These are phyloP conservation scores for Ashbya aceris DNA, from an alignment of 1,139 yeast genomes.

Conservation along the genomic window DNA sequence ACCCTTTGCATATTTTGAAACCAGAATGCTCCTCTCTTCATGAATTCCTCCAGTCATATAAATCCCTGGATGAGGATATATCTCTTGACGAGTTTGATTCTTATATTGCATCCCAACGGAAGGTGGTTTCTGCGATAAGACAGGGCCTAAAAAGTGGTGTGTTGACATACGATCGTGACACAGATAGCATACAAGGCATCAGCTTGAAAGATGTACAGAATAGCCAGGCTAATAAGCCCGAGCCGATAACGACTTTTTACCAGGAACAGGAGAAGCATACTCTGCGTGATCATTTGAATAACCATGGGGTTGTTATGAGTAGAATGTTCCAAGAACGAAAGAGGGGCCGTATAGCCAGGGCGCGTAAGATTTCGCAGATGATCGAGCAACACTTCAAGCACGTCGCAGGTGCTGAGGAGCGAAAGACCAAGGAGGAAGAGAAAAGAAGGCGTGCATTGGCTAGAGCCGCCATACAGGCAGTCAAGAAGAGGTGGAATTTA, in stretches of 20 bases:
- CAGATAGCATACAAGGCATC: slow-evolving; percentile 38
- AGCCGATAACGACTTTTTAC: slow-evolving; percentile 25
- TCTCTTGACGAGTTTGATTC: slow-evolving; percentile 37
- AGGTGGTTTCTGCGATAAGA: slow-evolving; percentile 38
- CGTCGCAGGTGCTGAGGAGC: slow-evolving; percentile 80
- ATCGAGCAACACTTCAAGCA: slow-evolving; percentile 81
- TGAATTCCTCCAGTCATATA: slow-evolving; percentile 42
- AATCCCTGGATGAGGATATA: slow-evolving; percentile 50
- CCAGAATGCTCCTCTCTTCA: slow-evolving; percentile 36
- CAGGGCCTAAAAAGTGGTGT: slow-evolving; percentile 47
- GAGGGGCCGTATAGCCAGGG: slow-evolving; percentile 54
- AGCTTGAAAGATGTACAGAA: slow-evolving; percentile 38
- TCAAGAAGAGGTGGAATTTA: slow-evolving; percentile 80
- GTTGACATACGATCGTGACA: slow-evolving; percentile 35
- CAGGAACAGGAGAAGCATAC: slow-evolving; percentile 38
- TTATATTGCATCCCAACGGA: slow-evolving; percentile 40
- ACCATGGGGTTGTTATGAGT: slow-evolving; percentile 69
- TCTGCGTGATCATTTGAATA: slow-evolving; percentile 61
- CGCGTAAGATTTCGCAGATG: slow-evolving; percentile 70
- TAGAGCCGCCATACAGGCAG: slow-evolving; percentile 71
- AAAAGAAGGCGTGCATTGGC: slow-evolving; percentile 61
- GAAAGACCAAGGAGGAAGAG: slow-evolving; percentile 62
- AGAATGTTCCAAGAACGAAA: slow-evolving; percentile 62
- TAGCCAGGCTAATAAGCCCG: slow-evolving; percentile 28
- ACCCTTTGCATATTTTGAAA: slow-evolving; percentile 57